These are phyloP conservation scores for Geranium rotundifolium DNA, from an alignment of 345 rosid genomes.

Conservation along the genomic window DNA sequence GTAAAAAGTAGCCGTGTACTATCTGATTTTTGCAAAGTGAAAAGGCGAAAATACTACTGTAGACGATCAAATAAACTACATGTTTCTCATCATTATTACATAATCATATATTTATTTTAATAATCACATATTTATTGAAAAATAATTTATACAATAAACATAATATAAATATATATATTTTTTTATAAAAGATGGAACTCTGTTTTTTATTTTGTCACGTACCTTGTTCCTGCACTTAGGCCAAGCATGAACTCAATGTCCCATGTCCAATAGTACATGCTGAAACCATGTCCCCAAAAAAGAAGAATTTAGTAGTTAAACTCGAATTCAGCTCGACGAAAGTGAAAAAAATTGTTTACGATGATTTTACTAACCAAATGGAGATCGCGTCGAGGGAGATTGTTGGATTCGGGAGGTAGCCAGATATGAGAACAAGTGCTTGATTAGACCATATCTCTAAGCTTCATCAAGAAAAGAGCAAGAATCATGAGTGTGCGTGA, in stretches of 20 bases:
- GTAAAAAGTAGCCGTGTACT: too few relatives aligned
- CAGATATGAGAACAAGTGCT: conserved; percentile 76
- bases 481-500: background rate
- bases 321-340: background rate
- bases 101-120: too few relatives aligned
- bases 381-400: conserved; percentile 66
- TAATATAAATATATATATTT: too few relatives aligned
- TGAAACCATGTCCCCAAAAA: conserved; percentile 13
- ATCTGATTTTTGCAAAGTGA: too few relatives aligned
- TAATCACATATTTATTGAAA: too few relatives aligned
- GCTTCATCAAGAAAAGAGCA: conserved; percentile 16
- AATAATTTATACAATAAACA: too few relatives aligned
- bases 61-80: too few relatives aligned
- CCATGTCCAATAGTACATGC: conserved; percentile 76
- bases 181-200: too few relatives aligned
- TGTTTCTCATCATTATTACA: too few relatives aligned
- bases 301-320: background rate
- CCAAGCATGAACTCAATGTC: conserved; percentile 82
- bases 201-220: conserved; percentile 3
- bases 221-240: conserved; percentile 66
- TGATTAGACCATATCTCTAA: conserved; percentile 92
- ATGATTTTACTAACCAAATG: conserved; percentile 42
- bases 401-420: conserved; percentile 61
- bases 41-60: too few relatives aligned
- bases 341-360: background rate